Percentiles rank a stretch among this genome's conserved stretches.
Evolutionary conservation across 1,284 basidiomycete species (phyloP).

Genomic region (Malassezia caprae): DNA sequence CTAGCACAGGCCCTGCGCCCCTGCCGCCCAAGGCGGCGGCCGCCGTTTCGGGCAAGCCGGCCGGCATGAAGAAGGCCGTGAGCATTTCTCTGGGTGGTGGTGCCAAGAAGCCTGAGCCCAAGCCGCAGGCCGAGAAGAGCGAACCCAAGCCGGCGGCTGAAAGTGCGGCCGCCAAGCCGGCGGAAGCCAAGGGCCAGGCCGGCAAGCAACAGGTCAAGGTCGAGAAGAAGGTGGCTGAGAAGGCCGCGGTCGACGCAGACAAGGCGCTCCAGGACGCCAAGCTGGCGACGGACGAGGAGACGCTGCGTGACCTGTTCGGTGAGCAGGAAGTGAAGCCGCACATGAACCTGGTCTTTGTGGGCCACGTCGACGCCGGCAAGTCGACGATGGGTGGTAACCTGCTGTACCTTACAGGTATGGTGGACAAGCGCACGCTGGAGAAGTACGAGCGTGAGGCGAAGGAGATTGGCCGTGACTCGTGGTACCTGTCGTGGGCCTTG

Average conservation of each 20-base stretch:
- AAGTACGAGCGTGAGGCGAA: slow-evolving; percentile 48
- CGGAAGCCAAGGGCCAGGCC: slow-evolving; percentile 13
- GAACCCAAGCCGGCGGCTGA: slow-evolving; percentile 9
- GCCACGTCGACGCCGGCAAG: slow-evolving; percentile 48
- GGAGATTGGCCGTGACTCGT: slow-evolving; percentile 45
- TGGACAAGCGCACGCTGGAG: slow-evolving; percentile 47
- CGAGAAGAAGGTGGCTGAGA: slow-evolving; percentile 32
- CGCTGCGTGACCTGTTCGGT: slow-evolving; percentile 45
- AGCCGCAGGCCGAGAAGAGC: slow-evolving; percentile 5
- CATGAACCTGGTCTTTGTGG: slow-evolving; percentile 47
- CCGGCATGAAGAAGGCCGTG: slow-evolving; percentile 34
- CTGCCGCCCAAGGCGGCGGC: slow-evolving; percentile 21
- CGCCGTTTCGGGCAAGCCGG: slow-evolving; percentile 20
- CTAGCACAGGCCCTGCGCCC: neutral
- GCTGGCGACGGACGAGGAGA: slow-evolving; percentile 45
- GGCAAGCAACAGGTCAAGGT: slow-evolving; percentile 23
- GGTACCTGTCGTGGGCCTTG: slow-evolving; percentile 47
- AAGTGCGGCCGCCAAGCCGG: neutral
- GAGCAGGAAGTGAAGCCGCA: slow-evolving; percentile 45
- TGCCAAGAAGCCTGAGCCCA: slow-evolving; percentile 9
- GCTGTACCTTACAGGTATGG: slow-evolving; percentile 46
- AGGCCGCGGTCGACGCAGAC: slow-evolving; percentile 35
- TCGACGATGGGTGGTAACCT: slow-evolving; percentile 47
- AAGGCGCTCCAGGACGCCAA: slow-evolving; percentile 43
- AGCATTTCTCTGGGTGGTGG: slow-evolving; percentile 42